Evolutionary conservation across 257 asterid species (phyloP).

Genomic region (Scutellaria baicalensis): DNA sequence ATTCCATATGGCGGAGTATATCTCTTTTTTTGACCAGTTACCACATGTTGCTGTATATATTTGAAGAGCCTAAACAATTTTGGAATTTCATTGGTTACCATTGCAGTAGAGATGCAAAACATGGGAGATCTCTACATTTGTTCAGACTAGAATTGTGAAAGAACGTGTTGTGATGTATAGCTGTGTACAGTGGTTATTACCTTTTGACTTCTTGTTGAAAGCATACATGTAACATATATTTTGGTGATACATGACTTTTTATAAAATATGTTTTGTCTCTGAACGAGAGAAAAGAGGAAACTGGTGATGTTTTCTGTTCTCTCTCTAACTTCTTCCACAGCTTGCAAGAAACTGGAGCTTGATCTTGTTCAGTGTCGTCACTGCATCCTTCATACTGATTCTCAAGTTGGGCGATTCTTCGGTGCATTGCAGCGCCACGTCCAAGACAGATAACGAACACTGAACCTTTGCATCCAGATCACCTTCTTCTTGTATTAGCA

Average conservation of each 20-base stretch:
- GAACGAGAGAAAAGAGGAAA: too few species aligned
- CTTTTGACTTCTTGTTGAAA: not conserved
- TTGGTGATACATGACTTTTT: too few species aligned
- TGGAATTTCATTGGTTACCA: not conserved
- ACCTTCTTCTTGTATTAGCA: constrained; percentile 7
- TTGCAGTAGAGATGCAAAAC: not conserved
- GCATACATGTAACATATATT: too few species aligned
- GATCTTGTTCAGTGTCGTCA: constrained; percentile 10
- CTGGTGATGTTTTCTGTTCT: not conserved
- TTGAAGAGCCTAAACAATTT: constrained; percentile 14
- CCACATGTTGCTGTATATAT: not conserved
- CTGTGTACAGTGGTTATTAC: not conserved
- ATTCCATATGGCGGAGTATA: not conserved
- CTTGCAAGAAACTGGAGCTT: constrained; percentile 1
- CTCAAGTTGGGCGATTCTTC: constrained; percentile 8
- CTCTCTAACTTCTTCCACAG: not conserved
- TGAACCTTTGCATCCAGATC: constrained; percentile 4
- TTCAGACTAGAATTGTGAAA: not conserved
- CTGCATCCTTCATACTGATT: constrained; percentile 24
- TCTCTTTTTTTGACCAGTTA: not conserved
- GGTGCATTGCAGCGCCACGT: constrained; percentile 19
- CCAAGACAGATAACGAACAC: constrained; percentile 17
- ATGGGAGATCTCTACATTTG: not conserved
- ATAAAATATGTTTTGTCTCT: too few species aligned
- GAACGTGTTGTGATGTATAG: not conserved